phyloP scores from a whole-genome alignment of 2,329 filamentous ascomycete species.

The Pyrenophora teres region DNA sequence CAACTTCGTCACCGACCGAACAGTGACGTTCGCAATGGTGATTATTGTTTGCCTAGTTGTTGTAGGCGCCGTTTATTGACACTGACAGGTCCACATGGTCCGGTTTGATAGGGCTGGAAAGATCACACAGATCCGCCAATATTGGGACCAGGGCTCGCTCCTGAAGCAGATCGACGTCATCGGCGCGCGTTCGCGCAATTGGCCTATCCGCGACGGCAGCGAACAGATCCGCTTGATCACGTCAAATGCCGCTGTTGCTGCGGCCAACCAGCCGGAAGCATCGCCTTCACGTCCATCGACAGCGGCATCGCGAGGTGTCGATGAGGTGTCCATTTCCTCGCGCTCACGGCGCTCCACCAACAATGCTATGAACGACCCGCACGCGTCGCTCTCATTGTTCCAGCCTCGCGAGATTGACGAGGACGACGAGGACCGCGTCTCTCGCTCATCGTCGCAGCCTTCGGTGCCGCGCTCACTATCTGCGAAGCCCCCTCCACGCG shows the following conservation, averaged over 20 bases:
- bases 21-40: slow-evolving; percentile 81
- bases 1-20: slow-evolving; percentile 86
- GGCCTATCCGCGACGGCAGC: slow-evolving; percentile 87
- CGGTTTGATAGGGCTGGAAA: slow-evolving; percentile 76
- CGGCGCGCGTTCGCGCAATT: slow-evolving; percentile 85
- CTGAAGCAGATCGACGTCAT: slow-evolving; percentile 95
- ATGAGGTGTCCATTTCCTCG: slow-evolving; percentile 40
- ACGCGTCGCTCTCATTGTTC: slow-evolving; percentile 77
- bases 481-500: slow-evolving; percentile 70
- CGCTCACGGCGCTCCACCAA: slow-evolving; percentile 48
- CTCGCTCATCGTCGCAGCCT: slow-evolving; percentile 45
- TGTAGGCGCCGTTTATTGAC: slow-evolving; percentile 12
- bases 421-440: slow-evolving; percentile 49
- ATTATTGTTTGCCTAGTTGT: slow-evolving; percentile 4
- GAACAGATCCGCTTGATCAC: slow-evolving; percentile 82
- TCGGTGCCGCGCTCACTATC: slow-evolving; percentile 66
- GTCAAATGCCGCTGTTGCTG: slow-evolving; percentile 56
- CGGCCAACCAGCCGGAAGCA: slow-evolving; percentile 26
- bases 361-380: slow-evolving; percentile 51
- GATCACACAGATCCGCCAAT: slow-evolving; percentile 84
- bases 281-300: slow-evolving; percentile 43
- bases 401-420: slow-evolving; percentile 68
- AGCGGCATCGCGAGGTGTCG: slow-evolving; percentile 36
- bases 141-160: slow-evolving; percentile 93
- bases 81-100: slow-evolving; percentile 70